A percentile compares a stretch with the other conserved stretches of the same genome.
Evolutionary conservation across 352 stramenopile genomes (phyloP).

Genomic region (Pythium diclinum): DNA sequence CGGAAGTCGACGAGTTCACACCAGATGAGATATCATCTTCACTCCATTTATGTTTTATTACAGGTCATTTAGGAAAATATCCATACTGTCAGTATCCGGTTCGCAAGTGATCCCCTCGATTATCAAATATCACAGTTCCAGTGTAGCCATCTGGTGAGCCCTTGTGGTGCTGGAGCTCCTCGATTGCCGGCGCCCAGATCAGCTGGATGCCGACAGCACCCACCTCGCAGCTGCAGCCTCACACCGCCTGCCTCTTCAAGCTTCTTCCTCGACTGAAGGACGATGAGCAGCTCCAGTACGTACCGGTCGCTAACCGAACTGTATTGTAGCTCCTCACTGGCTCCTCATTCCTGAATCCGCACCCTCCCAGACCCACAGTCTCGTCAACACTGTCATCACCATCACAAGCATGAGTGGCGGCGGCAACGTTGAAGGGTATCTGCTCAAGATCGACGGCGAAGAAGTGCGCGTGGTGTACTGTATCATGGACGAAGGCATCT

Average conservation of each 20-base stretch:
- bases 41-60: neutral
- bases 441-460: slow-evolving; percentile 66
- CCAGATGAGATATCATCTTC: slow-evolving; percentile 17
- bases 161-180: neutral
- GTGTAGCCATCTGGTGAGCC: slow-evolving; percentile 8
- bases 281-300: neutral
- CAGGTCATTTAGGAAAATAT: neutral
- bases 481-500: slow-evolving; percentile 78
- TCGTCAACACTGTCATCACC: neutral
- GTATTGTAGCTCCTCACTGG: neutral
- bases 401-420: slow-evolving; percentile 39
- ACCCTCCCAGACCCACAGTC: neutral
- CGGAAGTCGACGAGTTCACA: neutral
- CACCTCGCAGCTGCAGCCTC: slow-evolving; percentile 1
- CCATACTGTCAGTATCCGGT: neutral
- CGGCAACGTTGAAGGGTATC: slow-evolving; percentile 81
- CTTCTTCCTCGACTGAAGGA: neutral
- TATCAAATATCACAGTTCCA: neutral
- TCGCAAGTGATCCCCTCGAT: neutral
- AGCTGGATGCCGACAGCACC: slow-evolving; percentile 4
- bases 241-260: neutral
- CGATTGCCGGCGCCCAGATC: slow-evolving; percentile 12
- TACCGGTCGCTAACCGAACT: neutral
- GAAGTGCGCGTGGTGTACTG: slow-evolving; percentile 71
- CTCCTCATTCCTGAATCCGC: slow-evolving; percentile 10